phyloP scores from a whole-genome alignment of 2,329 filamentous ascomycete genomes.

The Remersonia thermophila region DNA sequence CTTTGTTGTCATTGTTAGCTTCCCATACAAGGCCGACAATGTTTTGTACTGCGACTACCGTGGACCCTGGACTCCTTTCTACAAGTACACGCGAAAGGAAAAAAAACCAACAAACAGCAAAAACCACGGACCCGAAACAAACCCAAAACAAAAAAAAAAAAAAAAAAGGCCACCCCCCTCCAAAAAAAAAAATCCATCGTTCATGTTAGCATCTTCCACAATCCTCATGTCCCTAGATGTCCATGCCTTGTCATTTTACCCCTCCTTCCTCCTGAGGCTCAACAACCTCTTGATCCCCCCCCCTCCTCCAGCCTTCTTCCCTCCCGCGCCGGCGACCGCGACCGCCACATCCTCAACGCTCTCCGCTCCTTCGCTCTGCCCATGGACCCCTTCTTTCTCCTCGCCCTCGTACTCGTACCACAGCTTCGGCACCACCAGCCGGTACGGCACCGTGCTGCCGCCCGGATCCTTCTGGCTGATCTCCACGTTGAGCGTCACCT shows the following conservation, averaged over 20 bases:
- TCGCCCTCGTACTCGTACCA: constrained; percentile 42
- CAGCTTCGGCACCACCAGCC: constrained; percentile 71
- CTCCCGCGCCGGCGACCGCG: not conserved
- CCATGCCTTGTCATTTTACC: not conserved
- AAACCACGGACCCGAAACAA: no score
- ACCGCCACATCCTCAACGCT: no score
- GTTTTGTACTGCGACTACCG: no score
- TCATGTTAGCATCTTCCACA: not conserved
- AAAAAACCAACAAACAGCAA: no score
- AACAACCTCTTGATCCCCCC: constrained; percentile 34
- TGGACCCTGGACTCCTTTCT: no score
- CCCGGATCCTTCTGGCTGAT: constrained; percentile 73
- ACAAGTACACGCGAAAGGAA: no score
- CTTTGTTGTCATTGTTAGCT: no score
- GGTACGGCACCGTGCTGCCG: constrained; percentile 79
- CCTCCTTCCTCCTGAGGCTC: constrained; percentile 26
- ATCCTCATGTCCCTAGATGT: not conserved
- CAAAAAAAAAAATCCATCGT: no score
- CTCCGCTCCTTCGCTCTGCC: constrained; percentile 15
- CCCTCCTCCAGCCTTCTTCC: constrained; percentile 6
- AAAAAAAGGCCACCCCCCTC: no score
- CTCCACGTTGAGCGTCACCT: constrained; percentile 82
- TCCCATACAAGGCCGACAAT: no score
- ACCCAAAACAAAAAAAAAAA: no score
- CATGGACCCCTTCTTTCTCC: constrained; percentile 18